Evolutionary conservation across 306 rosid genomes (phyloP), one percentile per base, ranked within the genome.

Genomic region (Castanea crenata): DNA sequence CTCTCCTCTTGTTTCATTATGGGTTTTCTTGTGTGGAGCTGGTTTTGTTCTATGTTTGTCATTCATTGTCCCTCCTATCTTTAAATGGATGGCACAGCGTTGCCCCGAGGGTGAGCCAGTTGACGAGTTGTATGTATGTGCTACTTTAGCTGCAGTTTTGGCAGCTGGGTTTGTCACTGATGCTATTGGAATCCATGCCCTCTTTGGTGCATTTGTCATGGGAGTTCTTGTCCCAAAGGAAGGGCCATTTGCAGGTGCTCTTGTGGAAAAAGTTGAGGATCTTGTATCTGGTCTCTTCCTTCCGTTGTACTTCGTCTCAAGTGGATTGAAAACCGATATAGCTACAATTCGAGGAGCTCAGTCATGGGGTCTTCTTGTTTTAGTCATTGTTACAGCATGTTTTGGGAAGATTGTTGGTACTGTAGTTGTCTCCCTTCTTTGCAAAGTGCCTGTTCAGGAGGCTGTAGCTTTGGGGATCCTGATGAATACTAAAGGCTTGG

Each of bases 401-500:
- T 89, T 90, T 41, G 97, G 98, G 82, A 94, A 94, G 88, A 88
- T 92, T 44, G 65, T 88, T 15, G 98, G 98, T 68, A 94, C 98
- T 10, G 5, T 88, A 32, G 71, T 52, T 3, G 93, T 87, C 21
- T 92, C 96, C 31, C 75, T 88, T 58, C 67, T 76, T 9, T 90
- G 78, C 74, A 92, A 87, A 82, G 12, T 94, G 46, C 94, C 97
- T 23, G 12, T 76, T n/a, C 87, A 83, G 0, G 98, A 94, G 75
- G 90, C 98, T 73, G 68, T 94, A 25, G 86, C 85, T 6, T 75
- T 94, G 58, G 98, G 97, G 67, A 82, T 94, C 87, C 79, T 94
- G 69, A 94, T 92, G 98, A 94, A 92, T 71, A 92, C 88, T 5
- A 94, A 94, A 81, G 96, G 98, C n/a, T 86, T 94, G 92, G 98